These are phyloP conservation scores for Flagelloscypha sp. DNA, from an alignment of 768 basidiomycete genomes.

Conservation along the genomic window DNA sequence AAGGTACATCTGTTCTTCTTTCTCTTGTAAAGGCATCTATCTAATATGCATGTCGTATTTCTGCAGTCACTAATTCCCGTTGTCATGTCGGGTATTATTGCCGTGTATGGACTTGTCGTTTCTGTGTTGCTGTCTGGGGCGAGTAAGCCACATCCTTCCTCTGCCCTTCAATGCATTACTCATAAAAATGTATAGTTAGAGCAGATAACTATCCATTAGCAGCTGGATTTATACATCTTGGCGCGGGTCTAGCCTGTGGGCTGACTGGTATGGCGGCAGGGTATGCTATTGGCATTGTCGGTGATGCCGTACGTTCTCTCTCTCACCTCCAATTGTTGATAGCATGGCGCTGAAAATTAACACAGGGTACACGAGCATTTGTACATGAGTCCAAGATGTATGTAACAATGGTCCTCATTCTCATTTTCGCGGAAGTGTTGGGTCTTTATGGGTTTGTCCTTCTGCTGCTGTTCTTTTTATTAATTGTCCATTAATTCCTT, in stretches of 20 bases:
- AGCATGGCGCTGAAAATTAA: neutral
- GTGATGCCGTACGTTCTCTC: constrained; percentile 68
- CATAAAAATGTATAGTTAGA: constrained; percentile 38
- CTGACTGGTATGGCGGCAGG: constrained; percentile 89
- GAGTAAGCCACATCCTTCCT: constrained; percentile 22
- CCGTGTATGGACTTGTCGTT: constrained; percentile 94
- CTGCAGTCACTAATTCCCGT: constrained; percentile 86
- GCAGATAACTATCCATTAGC: constrained; percentile 69
- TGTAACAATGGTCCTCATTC: constrained; percentile 93
- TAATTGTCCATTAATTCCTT: constrained; percentile 1
- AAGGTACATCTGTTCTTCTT: constrained; percentile 47
- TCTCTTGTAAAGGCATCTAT: neutral
- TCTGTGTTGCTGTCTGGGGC: constrained; percentile 82
- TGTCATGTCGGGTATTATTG: constrained; percentile 98
- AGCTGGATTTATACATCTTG: constrained; percentile 87
- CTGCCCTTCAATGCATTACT: constrained; percentile 10
- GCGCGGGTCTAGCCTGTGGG: constrained; percentile 86
- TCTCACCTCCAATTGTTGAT: neutral
- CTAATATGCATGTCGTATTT: neutral
- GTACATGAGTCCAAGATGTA: constrained; percentile 87
- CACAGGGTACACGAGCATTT: constrained; percentile 89
- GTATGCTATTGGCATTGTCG: constrained; percentile 90
- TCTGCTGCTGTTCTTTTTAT: neutral
- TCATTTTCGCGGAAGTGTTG: constrained; percentile 87
- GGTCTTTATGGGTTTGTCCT: constrained; percentile 72